A percentile compares a stretch with the other conserved stretches of the same genome.
These are phyloP conservation scores for Ophiocordyceps robertsii DNA, from an alignment of 2,329 filamentous ascomycete species.

Conservation along the genomic window DNA sequence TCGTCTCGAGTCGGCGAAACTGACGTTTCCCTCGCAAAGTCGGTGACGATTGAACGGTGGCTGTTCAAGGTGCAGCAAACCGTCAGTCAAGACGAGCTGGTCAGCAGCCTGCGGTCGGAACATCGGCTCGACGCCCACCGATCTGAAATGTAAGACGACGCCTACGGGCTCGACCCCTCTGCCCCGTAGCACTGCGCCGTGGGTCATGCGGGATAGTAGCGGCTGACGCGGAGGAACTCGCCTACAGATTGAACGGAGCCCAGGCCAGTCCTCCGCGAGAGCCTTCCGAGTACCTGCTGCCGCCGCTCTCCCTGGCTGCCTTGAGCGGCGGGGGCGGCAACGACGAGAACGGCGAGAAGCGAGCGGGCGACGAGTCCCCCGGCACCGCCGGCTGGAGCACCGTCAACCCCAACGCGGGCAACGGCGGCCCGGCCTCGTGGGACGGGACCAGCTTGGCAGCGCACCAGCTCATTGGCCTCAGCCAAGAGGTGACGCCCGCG, in stretches of 20 bases:
- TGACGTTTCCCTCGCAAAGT: slow-evolving; percentile 8
- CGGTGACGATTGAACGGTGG: slow-evolving; percentile 25
- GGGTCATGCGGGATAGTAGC: no score
- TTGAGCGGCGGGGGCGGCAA: slow-evolving; percentile 6
- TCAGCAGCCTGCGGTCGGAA: slow-evolving; percentile 9
- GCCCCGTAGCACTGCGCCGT: no score
- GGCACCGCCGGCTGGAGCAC: slow-evolving; percentile 8
- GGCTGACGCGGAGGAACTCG: background rate
- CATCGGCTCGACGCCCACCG: slow-evolving; percentile 9
- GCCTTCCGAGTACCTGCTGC: slow-evolving; percentile 7
- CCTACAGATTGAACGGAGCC: slow-evolving; percentile 3
- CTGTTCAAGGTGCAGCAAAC: slow-evolving; percentile 21
- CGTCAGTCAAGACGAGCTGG: slow-evolving; percentile 7
- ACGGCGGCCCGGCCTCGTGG: slow-evolving; percentile 9
- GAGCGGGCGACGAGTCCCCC: slow-evolving; percentile 3
- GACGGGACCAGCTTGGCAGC: slow-evolving; percentile 13
- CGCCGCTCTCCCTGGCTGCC: slow-evolving; percentile 11
- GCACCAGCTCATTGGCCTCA: slow-evolving; percentile 12
- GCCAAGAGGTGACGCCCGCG: slow-evolving; percentile 9
- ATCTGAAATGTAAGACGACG: slow-evolving; percentile 6
- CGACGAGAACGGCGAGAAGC: slow-evolving; percentile 1
- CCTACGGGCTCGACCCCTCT: background rate
- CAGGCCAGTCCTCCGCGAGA: background rate
- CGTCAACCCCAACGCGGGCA: slow-evolving; percentile 8
- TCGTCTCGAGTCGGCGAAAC: background rate